A percentile compares a stretch with the other conserved stretches of the same genome.
Evolutionary conservation across 306 rosid genomes (phyloP).

Genomic region (Sicyos edulis): DNA sequence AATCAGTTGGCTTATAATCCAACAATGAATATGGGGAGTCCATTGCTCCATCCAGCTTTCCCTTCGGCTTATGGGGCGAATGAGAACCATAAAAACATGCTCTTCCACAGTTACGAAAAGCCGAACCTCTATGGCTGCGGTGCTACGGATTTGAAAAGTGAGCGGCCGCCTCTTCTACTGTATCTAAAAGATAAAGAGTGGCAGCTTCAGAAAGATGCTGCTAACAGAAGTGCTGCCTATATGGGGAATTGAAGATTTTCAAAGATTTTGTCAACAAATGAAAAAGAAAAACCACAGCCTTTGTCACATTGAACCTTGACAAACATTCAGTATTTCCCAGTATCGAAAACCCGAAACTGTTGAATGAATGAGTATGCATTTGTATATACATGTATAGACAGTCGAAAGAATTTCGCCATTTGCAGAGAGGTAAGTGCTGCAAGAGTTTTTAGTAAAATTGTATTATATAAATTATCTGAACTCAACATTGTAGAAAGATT

Average conservation of each 20-base stretch:
- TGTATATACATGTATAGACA: slow-evolving; percentile 15
- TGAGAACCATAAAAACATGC: slow-evolving; percentile 36
- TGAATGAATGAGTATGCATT: neutral
- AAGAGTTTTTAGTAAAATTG: neutral
- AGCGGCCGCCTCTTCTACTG: slow-evolving; percentile 64
- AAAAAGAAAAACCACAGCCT: neutral
- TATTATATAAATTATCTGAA: neutral
- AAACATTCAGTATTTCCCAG: neutral
- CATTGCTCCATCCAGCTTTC: slow-evolving; percentile 39
- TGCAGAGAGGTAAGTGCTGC: slow-evolving; percentile 7
- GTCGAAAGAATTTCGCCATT: neutral
- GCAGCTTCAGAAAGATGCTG: slow-evolving; percentile 60
- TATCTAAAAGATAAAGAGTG: slow-evolving; percentile 69
- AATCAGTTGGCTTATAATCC: slow-evolving; percentile 38
- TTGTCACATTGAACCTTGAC: slow-evolving; percentile 5
- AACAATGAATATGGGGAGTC: slow-evolving; percentile 37
- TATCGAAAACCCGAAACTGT: neutral
- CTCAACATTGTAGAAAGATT: slow-evolving; percentile 5
- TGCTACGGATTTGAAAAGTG: slow-evolving; percentile 49
- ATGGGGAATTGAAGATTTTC: slow-evolving; percentile 44
- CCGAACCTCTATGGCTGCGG: slow-evolving; percentile 55
- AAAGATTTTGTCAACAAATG: neutral
- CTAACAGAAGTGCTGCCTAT: slow-evolving; percentile 46
- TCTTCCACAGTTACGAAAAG: slow-evolving; percentile 49
- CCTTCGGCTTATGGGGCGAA: slow-evolving; percentile 32